Evolutionary conservation across 2,329 filamentous ascomycete genomes (phyloP).

Genomic region (Aspergillus caelatus): DNA sequence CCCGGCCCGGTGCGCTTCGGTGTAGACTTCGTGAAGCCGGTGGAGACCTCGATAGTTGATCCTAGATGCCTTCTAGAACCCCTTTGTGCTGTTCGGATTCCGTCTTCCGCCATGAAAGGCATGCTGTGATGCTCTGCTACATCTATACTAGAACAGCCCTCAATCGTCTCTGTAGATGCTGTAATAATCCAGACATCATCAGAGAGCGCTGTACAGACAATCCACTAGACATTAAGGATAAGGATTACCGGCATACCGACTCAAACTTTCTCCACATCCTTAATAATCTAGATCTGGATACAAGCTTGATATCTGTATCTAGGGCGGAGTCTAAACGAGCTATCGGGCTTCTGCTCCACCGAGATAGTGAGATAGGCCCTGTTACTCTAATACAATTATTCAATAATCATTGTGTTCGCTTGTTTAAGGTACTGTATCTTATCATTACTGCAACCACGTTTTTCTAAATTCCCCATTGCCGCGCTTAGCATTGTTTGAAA

Average conservation of each 20-base stretch:
- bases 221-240: background rate
- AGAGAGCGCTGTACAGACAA: too few relatives aligned
- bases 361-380: background rate
- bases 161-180: background rate
- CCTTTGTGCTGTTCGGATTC: background rate
- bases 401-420: background rate
- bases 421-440: background rate
- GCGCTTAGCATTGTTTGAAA: background rate
- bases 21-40: slow-evolving; percentile 3
- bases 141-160: background rate
- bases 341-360: background rate
- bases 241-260: background rate
- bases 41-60: background rate
- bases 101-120: background rate
- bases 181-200: too few relatives aligned
- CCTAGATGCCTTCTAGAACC: background rate
- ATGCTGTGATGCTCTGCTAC: background rate
- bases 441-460: background rate
- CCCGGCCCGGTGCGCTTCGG: slow-evolving; percentile 3
- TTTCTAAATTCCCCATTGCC: background rate
- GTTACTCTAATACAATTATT: slow-evolving; percentile 2
- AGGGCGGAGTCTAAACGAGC: background rate
- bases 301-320: background rate
- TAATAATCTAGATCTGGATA: slow-evolving; percentile 2
- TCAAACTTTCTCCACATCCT: background rate